A percentile compares a stretch with the other conserved stretches of the same genome.
Conservation (phyloP, 148 eudicot genomes). For the Rhododendron kiyosumense region DNA sequence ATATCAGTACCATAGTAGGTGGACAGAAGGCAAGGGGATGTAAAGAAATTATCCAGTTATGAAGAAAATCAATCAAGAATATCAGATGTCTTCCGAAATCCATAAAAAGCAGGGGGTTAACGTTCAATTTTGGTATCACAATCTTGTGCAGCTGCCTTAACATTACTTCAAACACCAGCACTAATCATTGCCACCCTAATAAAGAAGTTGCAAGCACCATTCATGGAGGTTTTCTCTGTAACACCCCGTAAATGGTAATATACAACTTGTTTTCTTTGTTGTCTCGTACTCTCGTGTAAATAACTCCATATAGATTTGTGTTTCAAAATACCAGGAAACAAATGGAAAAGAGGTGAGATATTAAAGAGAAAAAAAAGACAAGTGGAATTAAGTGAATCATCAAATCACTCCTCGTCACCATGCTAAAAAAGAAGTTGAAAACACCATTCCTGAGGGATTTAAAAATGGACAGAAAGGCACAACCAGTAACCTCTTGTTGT, state of each 20-base stretch:
- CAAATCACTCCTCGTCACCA: not conserved
- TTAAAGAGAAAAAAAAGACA: not conserved
- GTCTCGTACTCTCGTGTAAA: not conserved
- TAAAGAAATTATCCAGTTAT: not conserved
- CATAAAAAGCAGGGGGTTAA: not conserved
- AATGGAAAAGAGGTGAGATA: not conserved
- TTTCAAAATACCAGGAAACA: not conserved
- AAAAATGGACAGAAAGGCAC: not conserved
- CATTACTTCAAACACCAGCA: not conserved
- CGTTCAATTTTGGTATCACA: not conserved
- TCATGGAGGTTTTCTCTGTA: not conserved
- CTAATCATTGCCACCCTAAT: not conserved
- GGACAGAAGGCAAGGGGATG: not conserved
- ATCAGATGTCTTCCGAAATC: not conserved
- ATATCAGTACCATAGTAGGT: not conserved
- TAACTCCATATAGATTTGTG: not conserved
- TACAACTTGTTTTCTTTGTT: not conserved
- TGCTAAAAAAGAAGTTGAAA: not conserved
- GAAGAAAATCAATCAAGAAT: not conserved
- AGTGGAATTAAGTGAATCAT: not conserved
- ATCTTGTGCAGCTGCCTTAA: not conserved
- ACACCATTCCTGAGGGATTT: not conserved
- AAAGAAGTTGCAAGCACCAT: not conserved
- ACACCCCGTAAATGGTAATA: not conserved
- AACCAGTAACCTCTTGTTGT: slow-evolving; percentile 73